Percentiles rank a stretch among this genome's conserved stretches.
phyloP scores from a whole-genome alignment of 2,329 filamentous ascomycete species.

The Phyllosticta ampelicida region DNA sequence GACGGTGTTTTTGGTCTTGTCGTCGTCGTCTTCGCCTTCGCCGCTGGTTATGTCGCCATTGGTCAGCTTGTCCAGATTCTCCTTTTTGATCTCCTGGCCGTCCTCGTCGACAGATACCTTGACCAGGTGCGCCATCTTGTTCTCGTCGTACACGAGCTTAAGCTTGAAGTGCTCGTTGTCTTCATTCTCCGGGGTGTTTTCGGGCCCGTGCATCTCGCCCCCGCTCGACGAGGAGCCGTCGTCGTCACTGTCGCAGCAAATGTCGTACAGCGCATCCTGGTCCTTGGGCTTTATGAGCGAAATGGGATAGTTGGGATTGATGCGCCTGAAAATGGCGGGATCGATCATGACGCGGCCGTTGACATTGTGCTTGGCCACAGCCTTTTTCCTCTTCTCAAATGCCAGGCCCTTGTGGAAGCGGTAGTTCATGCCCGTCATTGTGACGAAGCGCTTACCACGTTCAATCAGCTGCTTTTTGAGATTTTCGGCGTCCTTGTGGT shows the following conservation, averaged over 20 bases:
- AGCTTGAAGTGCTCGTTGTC: conserved; percentile 2
- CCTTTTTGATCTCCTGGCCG: conserved; percentile 43
- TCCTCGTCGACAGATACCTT: conserved; percentile 46
- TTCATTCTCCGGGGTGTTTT: conserved; percentile 15
- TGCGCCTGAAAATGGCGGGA: conserved; percentile 66
- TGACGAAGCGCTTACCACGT: conserved; percentile 74
- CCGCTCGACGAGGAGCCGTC: conserved; percentile 43
- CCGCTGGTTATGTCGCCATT: conserved; percentile 9
- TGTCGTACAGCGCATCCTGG: conserved; percentile 35
- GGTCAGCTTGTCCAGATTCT: conserved; percentile 48
- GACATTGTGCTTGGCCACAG: conserved; percentile 68
- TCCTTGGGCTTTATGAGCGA: conserved; percentile 65
- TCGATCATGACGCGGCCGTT: conserved; percentile 86
- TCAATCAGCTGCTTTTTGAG: conserved; percentile 59
- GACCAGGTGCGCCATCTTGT: conserved; percentile 35
- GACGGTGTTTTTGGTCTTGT: conserved; percentile 31
- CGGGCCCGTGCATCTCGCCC: conserved; percentile 16
- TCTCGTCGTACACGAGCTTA: conserved; percentile 16
- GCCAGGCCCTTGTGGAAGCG: conserved; percentile 74
- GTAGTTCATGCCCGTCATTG: conserved; percentile 74
- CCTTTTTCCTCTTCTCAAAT: conserved; percentile 71
- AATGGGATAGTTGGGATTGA: conserved; percentile 77
- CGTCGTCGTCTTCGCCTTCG: conserved; percentile 4
- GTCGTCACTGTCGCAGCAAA: conserved; percentile 40
- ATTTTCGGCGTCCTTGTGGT: conserved; percentile 60